These are phyloP conservation scores for Euptelea pleiosperma DNA, from an alignment of 164 flowering plant species.

Conservation along the genomic window DNA sequence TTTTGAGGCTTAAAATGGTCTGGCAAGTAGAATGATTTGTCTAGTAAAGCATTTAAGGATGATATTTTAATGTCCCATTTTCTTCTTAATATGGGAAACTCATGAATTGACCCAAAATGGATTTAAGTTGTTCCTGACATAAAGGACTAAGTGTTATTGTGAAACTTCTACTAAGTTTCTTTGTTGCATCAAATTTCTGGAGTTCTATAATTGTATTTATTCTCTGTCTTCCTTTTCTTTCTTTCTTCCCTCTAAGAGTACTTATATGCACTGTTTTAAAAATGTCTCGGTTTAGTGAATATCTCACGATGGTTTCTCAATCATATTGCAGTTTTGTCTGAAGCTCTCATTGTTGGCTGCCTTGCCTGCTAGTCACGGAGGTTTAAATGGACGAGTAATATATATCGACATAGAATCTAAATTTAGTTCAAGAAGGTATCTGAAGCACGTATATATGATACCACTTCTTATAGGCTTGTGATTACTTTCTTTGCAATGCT, in stretches of 20 bases:
- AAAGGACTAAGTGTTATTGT: too few species aligned
- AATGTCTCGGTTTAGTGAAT: not conserved
- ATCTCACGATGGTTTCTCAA: not conserved
- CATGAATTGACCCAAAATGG: too few species aligned
- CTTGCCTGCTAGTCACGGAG: constrained; percentile 63
- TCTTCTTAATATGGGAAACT: too few species aligned
- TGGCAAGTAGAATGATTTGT: not conserved
- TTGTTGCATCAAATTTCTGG: too few species aligned
- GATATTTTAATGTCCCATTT: too few species aligned
- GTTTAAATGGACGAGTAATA: constrained; percentile 68
- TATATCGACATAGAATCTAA: constrained; percentile 83
- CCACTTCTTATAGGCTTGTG: constrained; percentile 8
- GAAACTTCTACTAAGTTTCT: too few species aligned
- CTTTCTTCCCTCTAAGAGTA: not conserved
- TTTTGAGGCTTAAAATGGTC: constrained; percentile 1
- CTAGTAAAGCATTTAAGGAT: not conserved
- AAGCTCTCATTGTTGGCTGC: constrained; percentile 79
- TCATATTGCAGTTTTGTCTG: constrained; percentile 65
- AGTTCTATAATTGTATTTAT: too few species aligned
- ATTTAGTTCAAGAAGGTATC: constrained; percentile 77
- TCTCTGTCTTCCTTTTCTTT: not conserved
- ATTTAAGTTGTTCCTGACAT: too few species aligned
- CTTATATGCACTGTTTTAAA: not conserved
- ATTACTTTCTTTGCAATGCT: not conserved
- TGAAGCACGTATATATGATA: not conserved